These are phyloP conservation scores for Anacardium occidentale DNA, from an alignment of 345 rosid genomes.

Conservation along the genomic window DNA sequence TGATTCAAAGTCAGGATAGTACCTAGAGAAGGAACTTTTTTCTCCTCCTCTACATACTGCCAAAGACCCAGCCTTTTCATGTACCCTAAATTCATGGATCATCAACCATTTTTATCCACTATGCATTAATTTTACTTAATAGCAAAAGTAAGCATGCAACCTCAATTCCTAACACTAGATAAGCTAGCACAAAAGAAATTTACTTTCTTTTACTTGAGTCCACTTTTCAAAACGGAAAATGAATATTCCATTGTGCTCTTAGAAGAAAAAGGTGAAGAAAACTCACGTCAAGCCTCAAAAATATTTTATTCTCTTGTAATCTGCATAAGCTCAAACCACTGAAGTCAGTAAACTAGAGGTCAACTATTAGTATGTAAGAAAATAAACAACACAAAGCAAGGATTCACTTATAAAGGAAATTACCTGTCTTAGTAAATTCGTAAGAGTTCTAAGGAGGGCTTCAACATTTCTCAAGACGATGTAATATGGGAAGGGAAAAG, in stretches of 20 bases:
- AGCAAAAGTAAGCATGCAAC: too few species aligned
- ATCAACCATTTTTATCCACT: too few species aligned
- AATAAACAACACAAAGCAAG: not conserved
- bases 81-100: too few species aligned
- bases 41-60: too few species aligned
- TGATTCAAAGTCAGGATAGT: too few species aligned
- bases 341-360: slow-evolving; percentile 20
- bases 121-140: too few species aligned
- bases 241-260: not conserved
- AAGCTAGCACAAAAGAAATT: not conserved
- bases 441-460: slow-evolving; percentile 82
- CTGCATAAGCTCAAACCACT: slow-evolving; percentile 99
- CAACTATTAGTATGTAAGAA: not conserved
- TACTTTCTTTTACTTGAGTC: not conserved
- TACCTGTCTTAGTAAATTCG: slow-evolving; percentile 92
- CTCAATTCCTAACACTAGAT: too few species aligned
- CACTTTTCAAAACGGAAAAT: not conserved
- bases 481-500: slow-evolving; percentile 90
- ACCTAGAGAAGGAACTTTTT: too few species aligned
- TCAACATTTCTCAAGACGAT: slow-evolving; percentile 74
- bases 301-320: slow-evolving; percentile 44
- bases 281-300: not conserved
- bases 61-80: too few species aligned
- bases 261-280: not conserved
- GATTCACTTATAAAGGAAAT: not conserved